phyloP scores from a whole-genome alignment of 345 rosid genomes.

The Heritiera littoralis region DNA sequence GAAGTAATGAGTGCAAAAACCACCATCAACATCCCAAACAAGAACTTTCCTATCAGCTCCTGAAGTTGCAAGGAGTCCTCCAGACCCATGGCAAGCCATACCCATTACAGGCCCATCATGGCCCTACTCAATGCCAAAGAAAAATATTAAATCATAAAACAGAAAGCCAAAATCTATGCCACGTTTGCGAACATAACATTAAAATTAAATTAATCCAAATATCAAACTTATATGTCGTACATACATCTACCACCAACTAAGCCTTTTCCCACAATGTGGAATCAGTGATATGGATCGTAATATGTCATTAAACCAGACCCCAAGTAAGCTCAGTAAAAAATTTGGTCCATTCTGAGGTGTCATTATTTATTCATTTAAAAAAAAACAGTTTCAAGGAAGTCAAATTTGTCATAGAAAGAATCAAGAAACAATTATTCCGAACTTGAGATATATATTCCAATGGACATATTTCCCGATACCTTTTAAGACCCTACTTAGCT shows the following conservation, averaged over 20 bases:
- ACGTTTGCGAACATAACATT: not conserved
- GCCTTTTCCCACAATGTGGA: no score
- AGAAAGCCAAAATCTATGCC: not conserved
- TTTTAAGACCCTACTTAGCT: not conserved
- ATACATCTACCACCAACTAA: not conserved
- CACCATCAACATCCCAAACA: slow-evolving; percentile 99
- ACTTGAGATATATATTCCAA: not conserved
- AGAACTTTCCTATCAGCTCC: slow-evolving; percentile 98
- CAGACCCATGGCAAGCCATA: slow-evolving; percentile 71
- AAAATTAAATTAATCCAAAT: not conserved
- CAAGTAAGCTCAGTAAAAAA: no score
- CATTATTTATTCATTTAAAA: no score
- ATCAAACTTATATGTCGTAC: not conserved
- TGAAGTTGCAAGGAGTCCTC: slow-evolving; percentile 91
- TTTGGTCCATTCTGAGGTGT: no score
- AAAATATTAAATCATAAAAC: slow-evolving; percentile 1
- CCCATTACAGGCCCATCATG: slow-evolving; percentile 92
- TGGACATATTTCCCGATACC: not conserved
- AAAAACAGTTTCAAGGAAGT: no score
- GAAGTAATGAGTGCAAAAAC: slow-evolving; percentile 91
- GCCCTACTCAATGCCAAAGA: slow-evolving; percentile 51
- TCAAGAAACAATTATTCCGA: no score
- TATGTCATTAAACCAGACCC: no score
- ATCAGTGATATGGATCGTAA: no score
- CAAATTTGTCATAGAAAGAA: no score